Percentiles rank a stretch among this genome's conserved stretches.
Evolutionary conservation across 176 grass and related monocot genomes (phyloP).

Genomic region (Musa itinerans): DNA sequence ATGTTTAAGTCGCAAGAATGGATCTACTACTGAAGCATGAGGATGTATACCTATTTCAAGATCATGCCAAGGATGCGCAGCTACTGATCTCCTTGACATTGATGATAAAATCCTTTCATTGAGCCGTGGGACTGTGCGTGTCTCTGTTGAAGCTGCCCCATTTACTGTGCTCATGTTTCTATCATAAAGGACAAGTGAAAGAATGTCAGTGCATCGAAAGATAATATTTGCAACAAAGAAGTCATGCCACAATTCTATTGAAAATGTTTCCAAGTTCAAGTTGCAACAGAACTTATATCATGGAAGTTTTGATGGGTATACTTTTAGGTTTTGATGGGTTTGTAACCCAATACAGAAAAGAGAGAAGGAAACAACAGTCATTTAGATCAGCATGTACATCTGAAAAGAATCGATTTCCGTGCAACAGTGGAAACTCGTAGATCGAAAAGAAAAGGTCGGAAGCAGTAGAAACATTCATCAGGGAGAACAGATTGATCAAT

Average conservation of each 20-base stretch:
- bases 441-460: no score
- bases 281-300: no score
- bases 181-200: not conserved
- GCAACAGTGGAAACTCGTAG: no score
- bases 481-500: no score
- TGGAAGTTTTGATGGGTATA: no score
- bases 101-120: conserved; percentile 9
- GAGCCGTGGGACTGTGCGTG: not conserved
- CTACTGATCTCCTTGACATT: conserved; percentile 13
- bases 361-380: no score
- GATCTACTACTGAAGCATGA: not conserved
- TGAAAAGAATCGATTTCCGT: no score
- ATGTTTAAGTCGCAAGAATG: not conserved
- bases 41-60: not conserved
- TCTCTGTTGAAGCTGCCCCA: not conserved
- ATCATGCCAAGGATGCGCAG: conserved; percentile 9
- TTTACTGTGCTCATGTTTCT: not conserved
- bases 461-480: no score
- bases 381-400: no score
- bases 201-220: not conserved
- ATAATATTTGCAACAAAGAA: not conserved
- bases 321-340: no score
- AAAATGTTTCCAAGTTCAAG: no score
- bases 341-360: no score
- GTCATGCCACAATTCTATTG: not conserved